Conservation (phyloP, 257 asterid genomes). For the Nicotiana tabacum region DNA sequence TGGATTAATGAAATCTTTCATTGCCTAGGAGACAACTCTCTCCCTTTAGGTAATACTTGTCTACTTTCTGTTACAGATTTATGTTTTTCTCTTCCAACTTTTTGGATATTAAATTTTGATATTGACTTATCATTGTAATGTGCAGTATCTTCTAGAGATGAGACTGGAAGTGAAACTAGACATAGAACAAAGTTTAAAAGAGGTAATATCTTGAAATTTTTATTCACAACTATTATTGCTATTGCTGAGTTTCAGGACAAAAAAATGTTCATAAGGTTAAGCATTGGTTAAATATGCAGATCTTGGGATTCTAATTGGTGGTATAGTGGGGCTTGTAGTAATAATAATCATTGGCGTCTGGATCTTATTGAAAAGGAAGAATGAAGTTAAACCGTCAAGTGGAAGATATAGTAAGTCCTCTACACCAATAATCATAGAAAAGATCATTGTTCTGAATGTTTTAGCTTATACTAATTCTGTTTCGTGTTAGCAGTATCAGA, state of each 20-base stretch:
- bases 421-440: not conserved
- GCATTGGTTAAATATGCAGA: conserved; percentile 28
- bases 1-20: conserved; percentile 39
- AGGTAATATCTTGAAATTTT: not conserved
- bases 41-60: conserved; percentile 34
- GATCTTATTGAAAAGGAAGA: conserved; percentile 25
- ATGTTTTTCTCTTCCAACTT: not conserved
- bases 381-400: conserved; percentile 17
- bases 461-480: not conserved
- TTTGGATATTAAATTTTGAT: not conserved
- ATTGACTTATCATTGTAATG: not conserved
- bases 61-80: not conserved
- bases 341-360: conserved; percentile 17
- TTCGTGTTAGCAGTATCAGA: conserved; percentile 18
- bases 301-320: conserved; percentile 35
- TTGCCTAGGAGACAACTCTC: conserved; percentile 45
- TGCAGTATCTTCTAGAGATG: not conserved
- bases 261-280: not conserved
- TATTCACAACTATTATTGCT: not conserved
- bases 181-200: not conserved
- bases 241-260: not conserved
- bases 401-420: conserved; percentile 27
- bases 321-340: conserved; percentile 29
- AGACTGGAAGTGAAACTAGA: not conserved
- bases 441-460: not conserved